A percentile compares a stretch with the other conserved stretches of the same genome.
Conservation (phyloP, 495 filamentous ascomycete species). For the Penicillium bovifimosum region DNA sequence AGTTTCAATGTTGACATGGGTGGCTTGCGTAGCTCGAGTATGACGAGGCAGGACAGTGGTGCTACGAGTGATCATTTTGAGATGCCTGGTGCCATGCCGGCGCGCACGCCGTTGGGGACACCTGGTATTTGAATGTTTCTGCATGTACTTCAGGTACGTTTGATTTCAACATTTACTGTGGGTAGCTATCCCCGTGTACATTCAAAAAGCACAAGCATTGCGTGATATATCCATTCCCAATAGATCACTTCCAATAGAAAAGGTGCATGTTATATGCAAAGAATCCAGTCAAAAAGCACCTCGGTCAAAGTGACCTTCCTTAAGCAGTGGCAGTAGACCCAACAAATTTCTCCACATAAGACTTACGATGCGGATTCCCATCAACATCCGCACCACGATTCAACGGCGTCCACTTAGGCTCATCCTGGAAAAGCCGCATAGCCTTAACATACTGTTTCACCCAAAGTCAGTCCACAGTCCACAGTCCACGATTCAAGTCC, state of each 20-base stretch:
- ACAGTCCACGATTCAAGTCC: not conserved
- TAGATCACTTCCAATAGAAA: no score
- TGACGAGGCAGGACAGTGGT: conserved; percentile 33
- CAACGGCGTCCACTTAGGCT: conserved; percentile 96
- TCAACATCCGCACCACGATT: conserved; percentile 78
- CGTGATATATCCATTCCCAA: no score
- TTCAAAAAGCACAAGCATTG: not conserved
- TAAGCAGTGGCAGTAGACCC: conserved; percentile 25
- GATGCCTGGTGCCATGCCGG: conserved; percentile 33
- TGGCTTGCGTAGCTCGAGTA: conserved; percentile 32
- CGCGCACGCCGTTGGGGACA: conserved; percentile 8
- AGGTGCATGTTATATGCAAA: not conserved
- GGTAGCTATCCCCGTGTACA: not conserved
- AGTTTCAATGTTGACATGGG: conserved; percentile 38
- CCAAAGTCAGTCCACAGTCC: conserved; percentile 11
- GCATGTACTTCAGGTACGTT: not conserved
- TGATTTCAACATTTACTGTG: not conserved
- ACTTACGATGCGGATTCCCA: conserved; percentile 67
- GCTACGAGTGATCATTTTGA: conserved; percentile 30
- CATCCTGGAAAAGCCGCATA: conserved; percentile 96
- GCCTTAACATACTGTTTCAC: conserved; percentile 80
- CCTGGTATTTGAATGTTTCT: not conserved
- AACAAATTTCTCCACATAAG: conserved; percentile 54
- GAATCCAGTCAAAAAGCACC: conserved; percentile 18
- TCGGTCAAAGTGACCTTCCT: conserved; percentile 5